phyloP scores from a whole-genome alignment of 768 basidiomycete species.

The Dictyophora rubrovolvata region DNA sequence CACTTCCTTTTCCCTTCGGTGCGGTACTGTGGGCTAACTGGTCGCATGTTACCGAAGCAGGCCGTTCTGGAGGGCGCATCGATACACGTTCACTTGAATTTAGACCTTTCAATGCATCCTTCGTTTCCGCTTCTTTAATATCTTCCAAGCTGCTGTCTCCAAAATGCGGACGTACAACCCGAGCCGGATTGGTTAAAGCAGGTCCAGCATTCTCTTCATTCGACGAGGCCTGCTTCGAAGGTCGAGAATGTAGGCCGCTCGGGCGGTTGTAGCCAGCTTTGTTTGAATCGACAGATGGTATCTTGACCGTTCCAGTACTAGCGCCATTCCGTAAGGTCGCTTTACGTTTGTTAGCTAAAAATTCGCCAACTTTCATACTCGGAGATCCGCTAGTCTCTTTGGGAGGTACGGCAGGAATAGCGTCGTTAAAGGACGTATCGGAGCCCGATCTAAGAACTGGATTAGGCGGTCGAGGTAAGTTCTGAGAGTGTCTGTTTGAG shows the following conservation, averaged over 20 bases:
- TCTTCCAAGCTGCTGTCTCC: conserved; percentile 1
- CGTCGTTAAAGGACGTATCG: not conserved
- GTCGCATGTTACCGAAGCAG: not conserved
- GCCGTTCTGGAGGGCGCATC: not conserved
- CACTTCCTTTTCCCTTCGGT: not conserved
- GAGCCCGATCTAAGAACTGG: not conserved
- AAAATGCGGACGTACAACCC: not conserved
- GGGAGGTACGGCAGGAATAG: not conserved
- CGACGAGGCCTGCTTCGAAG: no score
- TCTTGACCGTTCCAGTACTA: not conserved
- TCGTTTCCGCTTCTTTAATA: not conserved
- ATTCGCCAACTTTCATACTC: not conserved
- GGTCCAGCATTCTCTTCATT: not conserved
- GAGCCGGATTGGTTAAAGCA: not conserved
- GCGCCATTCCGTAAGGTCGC: not conserved
- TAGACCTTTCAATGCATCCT: not conserved
- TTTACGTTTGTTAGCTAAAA: not conserved
- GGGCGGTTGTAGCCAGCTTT: no score
- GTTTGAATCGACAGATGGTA: no score
- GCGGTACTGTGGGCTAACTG: conserved; percentile 1
- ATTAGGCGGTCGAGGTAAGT: not conserved
- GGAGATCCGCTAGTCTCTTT: not conserved
- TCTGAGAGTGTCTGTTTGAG: not conserved
- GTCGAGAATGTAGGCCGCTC: no score
- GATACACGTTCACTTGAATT: no score